phyloP scores from a whole-genome alignment of 1,284 basidiomycete genomes.

The Puccinia novopanici region DNA sequence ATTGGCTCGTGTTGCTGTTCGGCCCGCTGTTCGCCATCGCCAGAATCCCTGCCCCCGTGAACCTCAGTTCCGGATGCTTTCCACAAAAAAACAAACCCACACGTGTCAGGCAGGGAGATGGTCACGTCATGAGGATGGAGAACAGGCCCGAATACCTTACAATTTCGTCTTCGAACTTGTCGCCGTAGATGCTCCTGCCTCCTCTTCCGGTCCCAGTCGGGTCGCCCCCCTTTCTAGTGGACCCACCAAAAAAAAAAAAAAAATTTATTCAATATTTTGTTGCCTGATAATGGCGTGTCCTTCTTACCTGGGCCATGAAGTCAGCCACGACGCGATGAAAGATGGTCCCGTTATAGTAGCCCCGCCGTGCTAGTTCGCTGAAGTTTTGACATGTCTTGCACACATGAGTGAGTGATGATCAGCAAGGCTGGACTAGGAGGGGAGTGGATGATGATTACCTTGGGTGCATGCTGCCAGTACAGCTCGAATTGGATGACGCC shows the following conservation, averaged over 20 bases:
- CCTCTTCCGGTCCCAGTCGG: constrained; percentile 55
- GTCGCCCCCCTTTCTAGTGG: constrained; percentile 53
- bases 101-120: too few relatives aligned
- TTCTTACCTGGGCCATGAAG: constrained; percentile 54
- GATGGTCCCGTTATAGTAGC: constrained; percentile 57
- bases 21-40: constrained; percentile 55
- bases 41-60: constrained; percentile 54
- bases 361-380: constrained; percentile 56
- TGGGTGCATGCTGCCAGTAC: constrained; percentile 57
- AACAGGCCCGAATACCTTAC: not conserved
- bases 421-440: too few relatives aligned
- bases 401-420: too few relatives aligned
- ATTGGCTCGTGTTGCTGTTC: constrained; percentile 54
- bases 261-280: not conserved
- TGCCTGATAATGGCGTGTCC: too few relatives aligned
- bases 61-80: constrained; percentile 52
- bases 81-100: not conserved
- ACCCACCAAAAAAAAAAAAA: not conserved
- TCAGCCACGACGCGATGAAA: constrained; percentile 49
- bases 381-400: constrained; percentile 52
- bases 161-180: constrained; percentile 52
- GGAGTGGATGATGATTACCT: constrained; percentile 47
- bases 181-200: constrained; percentile 56
- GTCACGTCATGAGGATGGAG: too few relatives aligned
- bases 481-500: constrained; percentile 56